phyloP scores from a whole-genome alignment of 2,329 filamentous ascomycete species.

The Xylaria digitata region DNA sequence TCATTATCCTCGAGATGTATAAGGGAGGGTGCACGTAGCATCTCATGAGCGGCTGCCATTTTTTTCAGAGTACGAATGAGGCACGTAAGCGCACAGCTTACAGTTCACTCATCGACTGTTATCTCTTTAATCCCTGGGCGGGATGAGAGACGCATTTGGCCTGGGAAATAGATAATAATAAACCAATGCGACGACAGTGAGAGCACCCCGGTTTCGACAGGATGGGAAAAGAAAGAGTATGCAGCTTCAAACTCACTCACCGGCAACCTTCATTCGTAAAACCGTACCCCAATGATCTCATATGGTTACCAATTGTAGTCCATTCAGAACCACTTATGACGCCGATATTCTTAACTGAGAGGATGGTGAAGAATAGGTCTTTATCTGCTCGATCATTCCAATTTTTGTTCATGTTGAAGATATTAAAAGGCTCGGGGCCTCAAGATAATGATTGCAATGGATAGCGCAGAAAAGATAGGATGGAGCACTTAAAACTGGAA shows the following conservation, averaged over 20 bases:
- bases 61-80: conserved; percentile 1
- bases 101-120: background rate
- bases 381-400: conserved; percentile 72
- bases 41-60: background rate
- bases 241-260: conserved; percentile 54
- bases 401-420: conserved; percentile 65
- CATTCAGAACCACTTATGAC: conserved; percentile 72
- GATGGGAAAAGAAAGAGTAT: conserved; percentile 17
- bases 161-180: conserved; percentile 1
- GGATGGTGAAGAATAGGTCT: conserved; percentile 72
- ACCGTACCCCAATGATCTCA: conserved; percentile 69
- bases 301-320: conserved; percentile 70
- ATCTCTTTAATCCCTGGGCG: background rate
- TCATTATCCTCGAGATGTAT: background rate
- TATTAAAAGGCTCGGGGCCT: conserved; percentile 35
- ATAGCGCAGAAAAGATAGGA: conserved; percentile 19
- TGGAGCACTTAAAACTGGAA: conserved; percentile 24
- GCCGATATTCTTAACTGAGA: conserved; percentile 71
- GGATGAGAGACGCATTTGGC: conserved; percentile 2
- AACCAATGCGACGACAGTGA: conserved; percentile 6
- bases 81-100: conserved; percentile 8
- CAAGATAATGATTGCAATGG: conserved; percentile 34
- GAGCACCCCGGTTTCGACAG: background rate
- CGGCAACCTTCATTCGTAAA: conserved; percentile 74
- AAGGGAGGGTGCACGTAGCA: background rate